Base-by-base conservation (phyloP, 768 basidiomycete species). In the Mycena galericulata region DNA sequence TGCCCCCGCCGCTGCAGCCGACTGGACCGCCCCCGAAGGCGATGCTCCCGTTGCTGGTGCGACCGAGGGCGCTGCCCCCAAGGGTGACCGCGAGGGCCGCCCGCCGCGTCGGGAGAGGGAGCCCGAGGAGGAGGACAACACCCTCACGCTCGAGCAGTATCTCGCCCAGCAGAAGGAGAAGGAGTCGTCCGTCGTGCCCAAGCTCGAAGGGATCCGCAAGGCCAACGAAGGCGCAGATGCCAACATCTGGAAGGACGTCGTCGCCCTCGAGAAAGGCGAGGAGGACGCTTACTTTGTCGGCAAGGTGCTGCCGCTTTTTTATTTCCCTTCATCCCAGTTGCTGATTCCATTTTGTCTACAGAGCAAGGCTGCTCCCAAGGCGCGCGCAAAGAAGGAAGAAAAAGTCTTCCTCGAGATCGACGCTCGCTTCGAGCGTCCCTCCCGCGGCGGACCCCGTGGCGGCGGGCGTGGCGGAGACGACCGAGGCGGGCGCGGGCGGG, bases 381-480 rank as follows among this genome's bases (percentile, higher is more conserved):
- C 85, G 51, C 89, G 89, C 67, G 68, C 88, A 68, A 92, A 94
- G 85, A 95, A 95, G 84, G 91, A 94, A 74, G 94, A 95, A 80
- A 98, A 97, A 80, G 89, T 95, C 74, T 94, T 86, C 83, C 85
- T 99, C 76, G 96, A 97, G 77, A 94, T 98, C 78, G 95, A 98
- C 18, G 93, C 90, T 62, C 93, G 88, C 75, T 96, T 96, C 78
- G 92, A 95, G 47, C 91, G 92, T 72, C 95, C 95, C 60, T 78
- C 84, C n/a, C 89, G 92, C 70, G 88, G 89, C 66, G 87, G 88
- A 29, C 86, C 87, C 67, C 84, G 91, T 30, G 84, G 86, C 24
- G 79, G 85, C 24, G 84, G 83, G 60, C 83, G 89, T 68, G 85
- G 86, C 51, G 84, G 84, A 49, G 78, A 83, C 50, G 75, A 83